Evolutionary conservation across 257 asterid species (phyloP).

Genomic region (Jacaranda copaia): DNA sequence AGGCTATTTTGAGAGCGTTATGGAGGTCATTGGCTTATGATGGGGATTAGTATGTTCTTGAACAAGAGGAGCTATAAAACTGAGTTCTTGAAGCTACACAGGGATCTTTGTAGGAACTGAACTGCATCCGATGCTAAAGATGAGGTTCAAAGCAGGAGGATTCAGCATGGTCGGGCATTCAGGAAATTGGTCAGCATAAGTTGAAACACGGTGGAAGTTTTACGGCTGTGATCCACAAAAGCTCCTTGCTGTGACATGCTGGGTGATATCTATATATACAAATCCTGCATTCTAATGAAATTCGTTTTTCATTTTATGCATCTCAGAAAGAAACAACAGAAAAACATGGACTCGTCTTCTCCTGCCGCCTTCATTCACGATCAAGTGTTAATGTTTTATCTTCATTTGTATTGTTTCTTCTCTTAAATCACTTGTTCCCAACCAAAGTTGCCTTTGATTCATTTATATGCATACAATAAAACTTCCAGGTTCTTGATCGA

Average conservation of each 20-base stretch:
- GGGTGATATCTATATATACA: neutral
- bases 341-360: neutral
- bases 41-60: constrained; percentile 62
- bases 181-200: constrained; percentile 67
- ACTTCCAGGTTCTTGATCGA: neutral
- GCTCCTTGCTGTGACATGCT: no score
- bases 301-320: neutral
- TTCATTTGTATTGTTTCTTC: neutral
- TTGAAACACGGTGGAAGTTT: constrained; percentile 35
- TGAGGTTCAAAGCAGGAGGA: constrained; percentile 70
- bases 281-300: neutral
- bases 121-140: constrained; percentile 61
- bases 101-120: constrained; percentile 71
- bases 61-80: constrained; percentile 73
- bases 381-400: neutral
- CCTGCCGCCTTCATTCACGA: neutral
- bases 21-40: constrained; percentile 77
- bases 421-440: neutral
- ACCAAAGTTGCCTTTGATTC: neutral
- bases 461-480: neutral
- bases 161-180: constrained; percentile 76
- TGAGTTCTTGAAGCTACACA: constrained; percentile 76
- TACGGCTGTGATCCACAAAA: neutral
- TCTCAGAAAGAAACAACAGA: neutral
- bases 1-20: constrained; percentile 86